Conservation (phyloP, 129 eudicot species). For the Helianthus tuberosus region DNA sequence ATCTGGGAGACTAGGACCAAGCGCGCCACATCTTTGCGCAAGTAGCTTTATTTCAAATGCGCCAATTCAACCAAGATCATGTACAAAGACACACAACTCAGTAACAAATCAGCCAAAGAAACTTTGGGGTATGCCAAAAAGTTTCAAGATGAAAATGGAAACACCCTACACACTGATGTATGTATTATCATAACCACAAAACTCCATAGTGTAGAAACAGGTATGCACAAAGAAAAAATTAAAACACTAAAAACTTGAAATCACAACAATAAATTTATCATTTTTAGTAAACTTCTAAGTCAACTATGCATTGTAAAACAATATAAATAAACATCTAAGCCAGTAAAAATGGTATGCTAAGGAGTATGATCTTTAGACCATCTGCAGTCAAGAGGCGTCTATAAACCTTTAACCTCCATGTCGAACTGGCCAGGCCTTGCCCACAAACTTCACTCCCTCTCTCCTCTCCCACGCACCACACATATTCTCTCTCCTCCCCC, state of each 20-base stretch:
- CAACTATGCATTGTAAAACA: background rate
- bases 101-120: background rate
- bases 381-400: too few relatives aligned
- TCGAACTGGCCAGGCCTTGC: too few relatives aligned
- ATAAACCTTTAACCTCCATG: too few relatives aligned
- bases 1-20: background rate
- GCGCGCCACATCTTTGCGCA: background rate
- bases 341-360: background rate
- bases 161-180: background rate
- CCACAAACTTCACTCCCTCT: too few relatives aligned
- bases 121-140: background rate
- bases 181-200: background rate
- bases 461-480: too few relatives aligned
- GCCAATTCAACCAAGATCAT: background rate
- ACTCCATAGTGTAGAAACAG: background rate
- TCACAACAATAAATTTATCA: background rate
- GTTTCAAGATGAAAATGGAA: conserved; percentile 6
- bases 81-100: conserved; percentile 6
- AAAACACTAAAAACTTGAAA: background rate
- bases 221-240: conserved; percentile 11
- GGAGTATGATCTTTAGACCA: conserved; percentile 8
- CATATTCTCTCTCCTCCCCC: too few relatives aligned
- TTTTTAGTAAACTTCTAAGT: background rate
- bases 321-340: background rate
- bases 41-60: background rate